A percentile compares a stretch with the other conserved stretches of the same genome.
Evolutionary conservation across 2,329 filamentous ascomycete species (phyloP).

Genomic region (Hirsutella thompsonii): DNA sequence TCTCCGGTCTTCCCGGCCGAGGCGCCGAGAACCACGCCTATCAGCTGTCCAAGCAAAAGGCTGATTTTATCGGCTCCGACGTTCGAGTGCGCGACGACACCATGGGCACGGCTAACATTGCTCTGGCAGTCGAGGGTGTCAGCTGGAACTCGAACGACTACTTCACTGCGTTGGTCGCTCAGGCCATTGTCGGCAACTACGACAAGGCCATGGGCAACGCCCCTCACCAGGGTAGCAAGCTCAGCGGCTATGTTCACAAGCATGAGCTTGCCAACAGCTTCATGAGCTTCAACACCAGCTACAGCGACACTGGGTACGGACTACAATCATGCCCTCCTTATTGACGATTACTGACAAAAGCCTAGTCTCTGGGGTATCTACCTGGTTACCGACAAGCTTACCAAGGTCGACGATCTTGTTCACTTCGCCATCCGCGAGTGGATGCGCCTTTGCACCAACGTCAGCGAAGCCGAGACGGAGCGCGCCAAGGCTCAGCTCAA

Average conservation of each 20-base stretch:
- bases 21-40: conserved; percentile 64
- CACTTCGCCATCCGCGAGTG: conserved; percentile 98
- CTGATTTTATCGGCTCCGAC: conserved; percentile 94
- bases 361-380: conserved; percentile 97
- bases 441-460: conserved; percentile 84
- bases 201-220: conserved; percentile 98
- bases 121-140: conserved; percentile 96
- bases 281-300: conserved; percentile 99
- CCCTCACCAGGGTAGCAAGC: conserved; percentile 94
- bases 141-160: conserved; percentile 99
- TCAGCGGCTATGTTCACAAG: conserved; percentile 87
- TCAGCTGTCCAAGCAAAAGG: conserved; percentile 69
- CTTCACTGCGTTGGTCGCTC: conserved; percentile 93
- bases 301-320: conserved; percentile 92
- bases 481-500: conserved; percentile 98
- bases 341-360: conserved; percentile 11
- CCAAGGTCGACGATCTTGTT: conserved; percentile 82
- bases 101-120: conserved; percentile 92
- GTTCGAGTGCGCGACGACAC: conserved; percentile 92
- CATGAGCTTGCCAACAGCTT: conserved; percentile 97
- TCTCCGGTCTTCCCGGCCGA: conserved; percentile 63
- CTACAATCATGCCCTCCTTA: not conserved
- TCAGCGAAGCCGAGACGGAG: conserved; percentile 84
- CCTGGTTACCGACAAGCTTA: conserved; percentile 82
- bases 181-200: conserved; percentile 99